Conservation (phyloP, 1,284 basidiomycete species). For the Cryptococcus sp. region DNA sequence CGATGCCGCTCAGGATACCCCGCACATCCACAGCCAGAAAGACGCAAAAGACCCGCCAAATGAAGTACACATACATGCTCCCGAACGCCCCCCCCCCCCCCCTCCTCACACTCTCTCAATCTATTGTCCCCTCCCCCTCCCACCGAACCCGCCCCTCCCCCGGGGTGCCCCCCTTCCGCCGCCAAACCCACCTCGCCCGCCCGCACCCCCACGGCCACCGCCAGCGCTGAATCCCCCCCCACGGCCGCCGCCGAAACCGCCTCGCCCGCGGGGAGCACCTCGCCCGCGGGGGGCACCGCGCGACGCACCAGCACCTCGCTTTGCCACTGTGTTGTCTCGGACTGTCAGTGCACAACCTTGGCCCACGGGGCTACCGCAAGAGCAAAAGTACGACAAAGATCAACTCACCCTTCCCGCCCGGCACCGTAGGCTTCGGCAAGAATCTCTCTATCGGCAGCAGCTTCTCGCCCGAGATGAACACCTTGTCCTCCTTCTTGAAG, state of each 20-base stretch:
- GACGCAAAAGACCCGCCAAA: too few relatives aligned
- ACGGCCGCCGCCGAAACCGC: slow-evolving; percentile 52
- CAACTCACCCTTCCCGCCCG: slow-evolving; percentile 55
- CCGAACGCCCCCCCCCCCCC: neutral
- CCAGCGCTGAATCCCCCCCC: slow-evolving; percentile 52
- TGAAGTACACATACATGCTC: slow-evolving; percentile 3
- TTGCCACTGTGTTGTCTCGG: slow-evolving; percentile 30
- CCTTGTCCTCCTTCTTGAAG: slow-evolving; percentile 97
- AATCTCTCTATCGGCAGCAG: slow-evolving; percentile 94
- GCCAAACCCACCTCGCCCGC: slow-evolving; percentile 32
- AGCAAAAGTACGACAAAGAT: neutral
- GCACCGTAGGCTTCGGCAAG: slow-evolving; percentile 89
- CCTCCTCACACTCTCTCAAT: neutral
- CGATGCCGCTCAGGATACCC: too few relatives aligned
- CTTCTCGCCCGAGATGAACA: slow-evolving; percentile 95
- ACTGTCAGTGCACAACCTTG: slow-evolving; percentile 24
- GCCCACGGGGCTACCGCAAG: slow-evolving; percentile 15
- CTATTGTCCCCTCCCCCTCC: slow-evolving; percentile 16
- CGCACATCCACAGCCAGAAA: too few relatives aligned
- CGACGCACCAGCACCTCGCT: slow-evolving; percentile 33
- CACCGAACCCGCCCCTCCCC: slow-evolving; percentile 9
- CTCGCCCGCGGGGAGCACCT: slow-evolving; percentile 32
- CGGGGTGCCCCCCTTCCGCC: slow-evolving; percentile 18
- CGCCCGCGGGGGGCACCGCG: slow-evolving; percentile 40
- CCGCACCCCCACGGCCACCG: slow-evolving; percentile 32